phyloP scores from a whole-genome alignment of 1,139 yeast species.

The Pichia sorboxylosa region DNA sequence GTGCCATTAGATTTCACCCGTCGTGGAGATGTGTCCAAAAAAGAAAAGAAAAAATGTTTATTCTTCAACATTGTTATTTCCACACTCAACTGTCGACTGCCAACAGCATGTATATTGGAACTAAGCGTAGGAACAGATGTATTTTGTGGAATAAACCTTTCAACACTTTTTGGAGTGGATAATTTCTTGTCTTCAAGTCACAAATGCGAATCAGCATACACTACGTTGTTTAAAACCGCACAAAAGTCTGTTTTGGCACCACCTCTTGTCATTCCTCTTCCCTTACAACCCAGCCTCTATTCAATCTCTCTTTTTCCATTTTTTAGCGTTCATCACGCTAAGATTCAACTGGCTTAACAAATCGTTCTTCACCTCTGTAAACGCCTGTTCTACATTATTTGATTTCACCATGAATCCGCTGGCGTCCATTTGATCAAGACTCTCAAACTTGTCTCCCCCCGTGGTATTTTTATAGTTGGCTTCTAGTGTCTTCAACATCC shows the following conservation, averaged over 20 bases:
- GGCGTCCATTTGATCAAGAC: background rate
- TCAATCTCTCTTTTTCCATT: too few species aligned
- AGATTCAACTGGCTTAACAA: background rate
- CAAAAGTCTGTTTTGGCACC: background rate
- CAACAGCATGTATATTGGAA: too few species aligned
- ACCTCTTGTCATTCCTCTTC: background rate
- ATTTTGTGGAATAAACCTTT: too few species aligned
- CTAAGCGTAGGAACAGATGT: too few species aligned
- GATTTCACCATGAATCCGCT: background rate
- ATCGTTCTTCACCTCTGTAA: background rate
- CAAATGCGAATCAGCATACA: too few species aligned
- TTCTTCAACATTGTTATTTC: too few species aligned
- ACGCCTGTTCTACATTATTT: background rate
- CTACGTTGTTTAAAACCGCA: background rate
- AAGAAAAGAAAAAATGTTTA: too few species aligned
- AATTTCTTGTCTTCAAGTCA: background rate
- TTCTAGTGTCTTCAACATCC: constrained; percentile 11
- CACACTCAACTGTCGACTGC: too few species aligned
- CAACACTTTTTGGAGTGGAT: background rate
- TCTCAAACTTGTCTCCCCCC: background rate
- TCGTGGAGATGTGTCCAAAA: too few species aligned
- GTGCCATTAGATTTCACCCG: too few species aligned
- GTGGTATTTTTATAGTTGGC: constrained; percentile 11
- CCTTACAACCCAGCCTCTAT: background rate
- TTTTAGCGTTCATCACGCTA: background rate